Conservation (phyloP, 371 early-diverging fungal genomes). For the Rhizopus microsporus region DNA sequence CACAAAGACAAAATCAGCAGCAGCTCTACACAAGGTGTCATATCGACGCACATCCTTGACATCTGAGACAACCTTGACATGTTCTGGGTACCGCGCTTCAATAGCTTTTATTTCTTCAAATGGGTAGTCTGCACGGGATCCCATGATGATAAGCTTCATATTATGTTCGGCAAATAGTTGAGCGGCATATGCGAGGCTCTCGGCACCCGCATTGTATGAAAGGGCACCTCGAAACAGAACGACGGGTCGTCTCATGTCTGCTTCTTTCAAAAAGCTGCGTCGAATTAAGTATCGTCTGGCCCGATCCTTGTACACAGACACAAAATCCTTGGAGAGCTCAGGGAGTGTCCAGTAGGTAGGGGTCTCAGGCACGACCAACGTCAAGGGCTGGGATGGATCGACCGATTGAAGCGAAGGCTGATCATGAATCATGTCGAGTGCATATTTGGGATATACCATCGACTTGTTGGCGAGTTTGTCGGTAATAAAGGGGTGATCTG, state of each 20-base stretch:
- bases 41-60: constrained; percentile 54
- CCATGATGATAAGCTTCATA: constrained; percentile 60
- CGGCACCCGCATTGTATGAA: constrained; percentile 49
- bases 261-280: constrained; percentile 40
- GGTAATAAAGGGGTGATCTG: constrained; percentile 58
- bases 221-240: constrained; percentile 60
- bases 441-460: constrained; percentile 50
- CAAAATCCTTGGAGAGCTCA: constrained; percentile 33
- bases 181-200: constrained; percentile 44
- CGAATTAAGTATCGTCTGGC: constrained; percentile 55
- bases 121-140: constrained; percentile 56
- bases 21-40: constrained; percentile 56
- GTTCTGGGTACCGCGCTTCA: constrained; percentile 44
- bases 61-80: constrained; percentile 50
- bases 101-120: constrained; percentile 44
- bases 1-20: constrained; percentile 64
- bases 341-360: constrained; percentile 34
- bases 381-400: constrained; percentile 16
- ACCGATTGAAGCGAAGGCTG: constrained; percentile 14
- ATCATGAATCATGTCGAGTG: constrained; percentile 27
- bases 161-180: constrained; percentile 45
- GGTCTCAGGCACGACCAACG: constrained; percentile 13
- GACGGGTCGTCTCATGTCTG: constrained; percentile 54
- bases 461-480: constrained; percentile 39
- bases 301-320: constrained; percentile 50